Conservation (phyloP, 371 early-diverging fungal species). For the Rhizopus sp. region DNA sequence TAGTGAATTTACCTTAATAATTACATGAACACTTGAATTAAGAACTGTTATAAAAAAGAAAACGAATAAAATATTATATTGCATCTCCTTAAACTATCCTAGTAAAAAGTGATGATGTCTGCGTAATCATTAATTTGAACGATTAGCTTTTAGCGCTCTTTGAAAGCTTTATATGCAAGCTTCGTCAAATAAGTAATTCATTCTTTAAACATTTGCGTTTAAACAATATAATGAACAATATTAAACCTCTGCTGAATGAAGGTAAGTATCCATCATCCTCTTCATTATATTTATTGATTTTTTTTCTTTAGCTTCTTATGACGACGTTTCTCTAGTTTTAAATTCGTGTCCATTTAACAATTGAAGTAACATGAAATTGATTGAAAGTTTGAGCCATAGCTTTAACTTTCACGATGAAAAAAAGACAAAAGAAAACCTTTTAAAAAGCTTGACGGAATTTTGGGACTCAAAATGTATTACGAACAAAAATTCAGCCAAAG, state of each 20-base stretch:
- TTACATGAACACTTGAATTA: too few relatives aligned
- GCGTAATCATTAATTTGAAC: too few relatives aligned
- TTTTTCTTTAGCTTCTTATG: slow-evolving; percentile 13
- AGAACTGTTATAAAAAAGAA: too few relatives aligned
- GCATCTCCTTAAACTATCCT: too few relatives aligned
- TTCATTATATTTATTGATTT: slow-evolving; percentile 7
- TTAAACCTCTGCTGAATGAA: slow-evolving; percentile 12
- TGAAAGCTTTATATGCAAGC: slow-evolving; percentile 3
- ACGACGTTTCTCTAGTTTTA: slow-evolving; percentile 4
- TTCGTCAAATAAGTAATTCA: slow-evolving; percentile 4
- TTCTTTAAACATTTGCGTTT: slow-evolving; percentile 7
- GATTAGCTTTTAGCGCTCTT: too few relatives aligned
- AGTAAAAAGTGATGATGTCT: too few relatives aligned
- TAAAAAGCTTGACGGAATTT: slow-evolving; percentile 13
- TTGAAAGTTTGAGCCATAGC: slow-evolving; percentile 13
- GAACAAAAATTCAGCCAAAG: slow-evolving; percentile 13
- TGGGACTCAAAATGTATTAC: slow-evolving; percentile 12
- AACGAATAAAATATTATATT: too few relatives aligned
- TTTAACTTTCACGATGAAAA: slow-evolving; percentile 11
- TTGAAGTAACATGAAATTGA: slow-evolving; percentile 9
- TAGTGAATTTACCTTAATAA: too few relatives aligned
- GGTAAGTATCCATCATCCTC: slow-evolving; percentile 10
- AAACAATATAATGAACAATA: slow-evolving; percentile 10
- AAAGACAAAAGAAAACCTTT: slow-evolving; percentile 5
- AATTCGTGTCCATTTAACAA: slow-evolving; percentile 9